phyloP scores from a whole-genome alignment of 768 basidiomycete genomes.

The Mrakia blollopis region DNA sequence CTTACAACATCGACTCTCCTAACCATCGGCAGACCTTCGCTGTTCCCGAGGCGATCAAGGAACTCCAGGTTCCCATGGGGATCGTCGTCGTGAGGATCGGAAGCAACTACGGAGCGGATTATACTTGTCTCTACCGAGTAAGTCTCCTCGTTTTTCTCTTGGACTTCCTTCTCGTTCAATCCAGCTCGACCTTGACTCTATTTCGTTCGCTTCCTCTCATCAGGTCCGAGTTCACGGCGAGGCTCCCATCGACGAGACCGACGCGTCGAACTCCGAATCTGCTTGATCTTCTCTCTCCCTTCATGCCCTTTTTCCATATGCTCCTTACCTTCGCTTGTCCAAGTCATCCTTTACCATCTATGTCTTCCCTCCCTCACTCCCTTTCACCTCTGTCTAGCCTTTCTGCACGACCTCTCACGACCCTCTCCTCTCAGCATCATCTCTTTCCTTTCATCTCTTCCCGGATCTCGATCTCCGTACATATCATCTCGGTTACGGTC shows the following conservation, averaged over 20 bases:
- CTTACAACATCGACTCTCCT: conserved; percentile 56
- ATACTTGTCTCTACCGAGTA: conserved; percentile 67
- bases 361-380: too few relatives aligned
- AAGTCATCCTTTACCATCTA: too few relatives aligned
- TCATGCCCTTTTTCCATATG: too few relatives aligned
- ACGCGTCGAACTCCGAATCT: not conserved
- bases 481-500: too few relatives aligned
- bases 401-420: too few relatives aligned
- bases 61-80: conserved; percentile 74
- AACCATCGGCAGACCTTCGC: conserved; percentile 73
- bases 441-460: too few relatives aligned
- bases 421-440: too few relatives aligned
- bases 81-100: conserved; percentile 72
- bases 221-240: conserved; percentile 31
- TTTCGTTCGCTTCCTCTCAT: not conserved
- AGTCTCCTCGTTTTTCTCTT: not conserved
- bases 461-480: too few relatives aligned
- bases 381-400: too few relatives aligned
- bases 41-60: conserved; percentile 61
- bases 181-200: not conserved
- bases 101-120: conserved; percentile 83
- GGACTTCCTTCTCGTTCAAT: not conserved
- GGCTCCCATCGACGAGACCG: not conserved
- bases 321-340: too few relatives aligned
- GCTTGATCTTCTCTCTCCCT: too few relatives aligned